Percentiles rank a stretch among this genome's conserved stretches.
These are phyloP conservation scores for Fusarium succisae DNA, from an alignment of 2,329 filamentous ascomycete genomes.

Conservation along the genomic window DNA sequence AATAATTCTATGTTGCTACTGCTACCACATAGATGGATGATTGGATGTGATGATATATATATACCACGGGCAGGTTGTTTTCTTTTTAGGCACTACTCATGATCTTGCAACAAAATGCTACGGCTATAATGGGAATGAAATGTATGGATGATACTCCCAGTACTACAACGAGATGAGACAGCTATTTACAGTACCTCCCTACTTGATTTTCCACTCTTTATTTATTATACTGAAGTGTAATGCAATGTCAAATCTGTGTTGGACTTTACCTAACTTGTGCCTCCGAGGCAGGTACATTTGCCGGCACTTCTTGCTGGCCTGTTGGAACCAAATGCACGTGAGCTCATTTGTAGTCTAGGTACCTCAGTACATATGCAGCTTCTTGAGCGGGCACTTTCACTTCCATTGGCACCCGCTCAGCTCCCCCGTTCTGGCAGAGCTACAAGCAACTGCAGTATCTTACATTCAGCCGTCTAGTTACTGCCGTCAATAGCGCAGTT, in stretches of 20 bases:
- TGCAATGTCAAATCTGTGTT: background rate
- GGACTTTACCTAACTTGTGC: background rate
- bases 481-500: background rate
- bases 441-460: background rate
- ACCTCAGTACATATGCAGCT: background rate
- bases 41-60: constrained; percentile 20
- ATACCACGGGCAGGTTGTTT: constrained; percentile 21
- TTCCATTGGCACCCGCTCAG: background rate
- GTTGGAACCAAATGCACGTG: background rate
- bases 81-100: background rate
- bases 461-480: background rate
- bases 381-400: background rate
- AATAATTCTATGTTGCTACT: constrained; percentile 4
- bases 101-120: background rate
- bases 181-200: background rate
- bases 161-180: constrained; percentile 18
- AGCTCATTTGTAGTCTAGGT: background rate
- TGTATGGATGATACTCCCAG: constrained; percentile 20
- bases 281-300: constrained; percentile 1
- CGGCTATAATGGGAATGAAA: background rate
- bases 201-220: background rate
- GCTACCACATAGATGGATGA: constrained; percentile 13
- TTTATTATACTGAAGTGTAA: background rate
- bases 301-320: background rate
- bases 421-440: background rate